phyloP scores from a whole-genome alignment of 2,329 filamentous ascomycete species.

The Pseudogymnoascus sp. region DNA sequence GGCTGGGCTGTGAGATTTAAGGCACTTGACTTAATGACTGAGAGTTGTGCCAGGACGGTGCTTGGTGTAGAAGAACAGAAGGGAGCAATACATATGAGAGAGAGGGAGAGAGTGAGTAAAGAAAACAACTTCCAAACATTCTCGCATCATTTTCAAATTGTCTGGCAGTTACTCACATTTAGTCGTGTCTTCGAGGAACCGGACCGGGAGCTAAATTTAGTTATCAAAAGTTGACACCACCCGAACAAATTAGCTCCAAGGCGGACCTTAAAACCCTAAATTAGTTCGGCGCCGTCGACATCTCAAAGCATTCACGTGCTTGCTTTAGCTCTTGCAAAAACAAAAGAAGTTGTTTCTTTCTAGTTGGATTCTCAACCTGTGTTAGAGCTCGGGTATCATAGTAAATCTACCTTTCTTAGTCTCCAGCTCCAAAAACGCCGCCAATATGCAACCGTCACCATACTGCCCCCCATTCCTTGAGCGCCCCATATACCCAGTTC shows the following conservation, averaged over 20 bases:
- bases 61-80: not conserved
- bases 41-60: not conserved
- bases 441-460: not conserved
- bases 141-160: not conserved
- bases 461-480: not conserved
- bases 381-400: constrained; percentile 6
- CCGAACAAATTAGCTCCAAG: not conserved
- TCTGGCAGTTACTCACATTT: not conserved
- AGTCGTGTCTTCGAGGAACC: not conserved
- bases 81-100: not conserved
- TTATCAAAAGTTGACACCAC: not conserved
- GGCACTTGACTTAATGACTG: not conserved
- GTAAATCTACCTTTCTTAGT: constrained; percentile 1
- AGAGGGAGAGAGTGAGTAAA: not conserved
- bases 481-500: not conserved
- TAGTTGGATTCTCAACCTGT: not conserved
- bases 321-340: not conserved
- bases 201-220: not conserved
- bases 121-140: no score
- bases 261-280: not conserved
- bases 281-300: not conserved
- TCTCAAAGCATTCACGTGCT: not conserved
- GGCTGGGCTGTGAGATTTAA: not conserved
- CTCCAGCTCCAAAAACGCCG: constrained; percentile 4
- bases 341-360: not conserved